These are phyloP conservation scores for Coemansia sp. DNA, from an alignment of 192 early-diverging fungal genomes.

Conservation along the genomic window DNA sequence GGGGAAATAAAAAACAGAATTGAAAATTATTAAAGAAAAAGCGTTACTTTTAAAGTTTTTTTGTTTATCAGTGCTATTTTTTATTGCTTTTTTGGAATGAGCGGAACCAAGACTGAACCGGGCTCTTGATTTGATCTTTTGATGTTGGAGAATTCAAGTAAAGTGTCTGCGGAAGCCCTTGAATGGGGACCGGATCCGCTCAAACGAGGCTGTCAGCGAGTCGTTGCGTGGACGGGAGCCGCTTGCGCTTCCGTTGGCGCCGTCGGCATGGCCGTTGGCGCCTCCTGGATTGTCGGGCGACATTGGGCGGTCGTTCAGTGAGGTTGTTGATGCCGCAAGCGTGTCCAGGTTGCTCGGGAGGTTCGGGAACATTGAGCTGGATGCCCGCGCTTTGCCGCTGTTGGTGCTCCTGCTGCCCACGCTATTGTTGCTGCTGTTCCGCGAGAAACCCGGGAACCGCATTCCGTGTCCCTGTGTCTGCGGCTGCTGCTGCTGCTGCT, in stretches of 20 bases:
- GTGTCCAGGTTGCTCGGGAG: slow-evolving; percentile 42
- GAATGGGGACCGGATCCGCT: slow-evolving; percentile 53
- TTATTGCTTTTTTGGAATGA: no score
- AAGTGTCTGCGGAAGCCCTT: slow-evolving; percentile 56
- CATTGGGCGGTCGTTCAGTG: slow-evolving; percentile 19
- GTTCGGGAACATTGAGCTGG: slow-evolving; percentile 46
- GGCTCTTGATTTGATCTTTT: no score
- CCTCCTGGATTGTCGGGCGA: slow-evolving; percentile 10
- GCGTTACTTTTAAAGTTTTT: neutral
- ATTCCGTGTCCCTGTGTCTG: slow-evolving; percentile 4
- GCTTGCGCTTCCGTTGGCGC: neutral
- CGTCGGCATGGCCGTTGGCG: neutral
- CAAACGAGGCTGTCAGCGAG: slow-evolving; percentile 47
- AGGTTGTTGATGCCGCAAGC: slow-evolving; percentile 21
- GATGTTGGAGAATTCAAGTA: slow-evolving; percentile 9
- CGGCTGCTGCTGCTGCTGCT: neutral
- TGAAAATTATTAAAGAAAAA: slow-evolving; percentile 1
- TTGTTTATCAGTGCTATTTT: neutral
- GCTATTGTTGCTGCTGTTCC: slow-evolving; percentile 18
- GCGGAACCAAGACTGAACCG: no score
- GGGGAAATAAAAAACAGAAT: slow-evolving; percentile 11
- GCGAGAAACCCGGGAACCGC: slow-evolving; percentile 30
- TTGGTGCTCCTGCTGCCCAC: slow-evolving; percentile 1
- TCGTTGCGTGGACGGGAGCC: slow-evolving; percentile 42
- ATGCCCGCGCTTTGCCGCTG: slow-evolving; percentile 14